Percentiles rank a stretch among this genome's conserved stretches.
These are phyloP conservation scores for Atalantia buxifolia DNA, from an alignment of 345 rosid species.

Conservation along the genomic window DNA sequence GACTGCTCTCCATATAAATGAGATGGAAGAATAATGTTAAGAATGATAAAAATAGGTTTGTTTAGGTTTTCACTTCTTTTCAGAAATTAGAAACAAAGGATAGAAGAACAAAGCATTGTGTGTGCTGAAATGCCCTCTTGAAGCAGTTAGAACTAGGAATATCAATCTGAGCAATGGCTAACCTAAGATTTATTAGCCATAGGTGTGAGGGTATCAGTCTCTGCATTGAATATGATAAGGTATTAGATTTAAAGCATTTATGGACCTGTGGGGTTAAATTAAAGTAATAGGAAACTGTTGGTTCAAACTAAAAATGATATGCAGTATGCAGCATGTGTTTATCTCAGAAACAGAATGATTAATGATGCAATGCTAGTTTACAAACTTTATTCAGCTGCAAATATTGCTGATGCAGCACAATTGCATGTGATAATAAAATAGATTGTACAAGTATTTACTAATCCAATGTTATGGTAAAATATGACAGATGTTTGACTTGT, in stretches of 20 bases:
- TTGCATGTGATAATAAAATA: neutral
- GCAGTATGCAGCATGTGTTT: neutral
- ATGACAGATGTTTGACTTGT: neutral
- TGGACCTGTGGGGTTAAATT: neutral
- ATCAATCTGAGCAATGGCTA: neutral
- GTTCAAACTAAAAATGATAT: neutral
- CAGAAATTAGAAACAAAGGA: neutral
- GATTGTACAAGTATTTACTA: neutral
- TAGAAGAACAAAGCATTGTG: neutral
- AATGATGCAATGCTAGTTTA: neutral
- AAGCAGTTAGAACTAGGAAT: neutral
- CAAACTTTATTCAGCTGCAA: neutral
- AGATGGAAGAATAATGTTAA: neutral
- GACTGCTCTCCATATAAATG: neutral
- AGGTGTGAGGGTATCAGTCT: neutral
- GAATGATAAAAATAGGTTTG: neutral
- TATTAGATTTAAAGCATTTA: neutral
- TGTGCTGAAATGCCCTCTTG: neutral
- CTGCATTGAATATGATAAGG: neutral
- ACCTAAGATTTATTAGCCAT: neutral
- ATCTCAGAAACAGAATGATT: neutral
- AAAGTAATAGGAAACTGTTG: neutral
- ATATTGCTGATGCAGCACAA: neutral
- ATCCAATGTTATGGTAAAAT: neutral
- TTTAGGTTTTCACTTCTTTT: neutral